Evolutionary conservation across 169 alveolate genomes (phyloP).

Genomic region (Cryptosporidium ryanae): DNA sequence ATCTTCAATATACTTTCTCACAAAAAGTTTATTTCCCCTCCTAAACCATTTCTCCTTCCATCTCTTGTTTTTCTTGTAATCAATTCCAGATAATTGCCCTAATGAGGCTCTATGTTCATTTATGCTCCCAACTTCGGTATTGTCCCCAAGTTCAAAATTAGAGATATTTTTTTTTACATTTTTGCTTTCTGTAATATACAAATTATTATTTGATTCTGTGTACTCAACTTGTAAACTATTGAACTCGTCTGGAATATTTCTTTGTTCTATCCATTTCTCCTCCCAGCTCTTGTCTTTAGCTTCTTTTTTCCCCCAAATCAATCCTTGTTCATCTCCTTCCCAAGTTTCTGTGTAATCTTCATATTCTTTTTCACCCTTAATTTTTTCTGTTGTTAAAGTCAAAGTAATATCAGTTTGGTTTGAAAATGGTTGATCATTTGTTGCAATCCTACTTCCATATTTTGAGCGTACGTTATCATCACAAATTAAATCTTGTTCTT

Average conservation of each 20-base stretch:
- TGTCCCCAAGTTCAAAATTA: neutral
- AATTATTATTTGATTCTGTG: conserved; percentile 33
- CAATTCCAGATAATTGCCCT: conserved; percentile 53
- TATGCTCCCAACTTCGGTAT: neutral
- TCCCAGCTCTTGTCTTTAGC: conserved; percentile 69
- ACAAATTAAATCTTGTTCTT: conserved; percentile 6
- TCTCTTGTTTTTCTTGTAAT: conserved; percentile 46
- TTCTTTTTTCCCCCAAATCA: conserved; percentile 67
- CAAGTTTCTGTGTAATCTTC: conserved; percentile 61
- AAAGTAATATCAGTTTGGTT: neutral
- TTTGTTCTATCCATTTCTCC: conserved; percentile 72
- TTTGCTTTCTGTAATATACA: neutral
- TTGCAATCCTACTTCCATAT: conserved; percentile 30
- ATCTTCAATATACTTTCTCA: conserved; percentile 46
- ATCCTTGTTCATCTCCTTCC: conserved; percentile 66
- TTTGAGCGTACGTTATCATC: conserved; percentile 14
- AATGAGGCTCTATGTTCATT: conserved; percentile 25
- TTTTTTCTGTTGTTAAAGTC: neutral
- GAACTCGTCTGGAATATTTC: conserved; percentile 50
- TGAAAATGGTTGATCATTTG: neutral
- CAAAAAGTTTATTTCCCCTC: conserved; percentile 44
- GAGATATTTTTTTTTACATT: neutral
- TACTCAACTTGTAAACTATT: conserved; percentile 19
- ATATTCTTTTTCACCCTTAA: conserved; percentile 20
- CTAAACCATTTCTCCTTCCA: conserved; percentile 75